Evolutionary conservation across 202 grass and related monocot genomes (phyloP), one percentile per base, ranked within the genome.

Genomic region (Zizania palustris): DNA sequence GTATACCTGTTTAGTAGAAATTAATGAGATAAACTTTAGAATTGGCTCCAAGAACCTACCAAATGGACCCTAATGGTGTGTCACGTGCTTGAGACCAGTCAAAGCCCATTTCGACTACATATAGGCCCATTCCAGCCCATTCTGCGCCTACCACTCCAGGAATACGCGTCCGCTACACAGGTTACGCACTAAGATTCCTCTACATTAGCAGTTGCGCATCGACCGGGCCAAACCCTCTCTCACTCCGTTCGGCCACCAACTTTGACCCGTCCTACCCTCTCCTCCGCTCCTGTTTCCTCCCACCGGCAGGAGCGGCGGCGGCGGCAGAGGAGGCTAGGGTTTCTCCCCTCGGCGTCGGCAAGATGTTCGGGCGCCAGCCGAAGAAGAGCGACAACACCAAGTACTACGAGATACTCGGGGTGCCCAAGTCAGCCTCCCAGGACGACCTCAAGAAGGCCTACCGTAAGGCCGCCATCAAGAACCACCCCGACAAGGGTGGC

Each of bases 391-490:
- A 97, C 77, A 91, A 87, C 83, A 97, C 86, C 44, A 93, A 84
- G 84, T 97, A 97, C 82, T 97, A 97, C 80, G 93, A 97, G 86
- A 79, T 97, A 80, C 93, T 97, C 21, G 93, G 93, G 68, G 93
- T 97, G 68, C 80, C 93, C 40, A 93, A 97, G 84, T 46, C 22
- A 16, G 90, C 93, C 16, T 87, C 93, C 71, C 90, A 91, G 88
- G 93, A 97, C 40, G 93, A 97, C 63, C 93, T 97, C 74, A 97
- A 97, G 88, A 97, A 97, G 88, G 93, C 93, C 13, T 97, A 97
- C 78, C 94, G 94, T 78, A 97, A 93, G 86, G 91, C 94, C 46
- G 94, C 94, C 82, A 93, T 97, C 74, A 97, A 97, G 88, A 97
- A 93, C 73, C 94, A 97, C 61, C 94, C 94, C 37, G 94, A 97